Percentiles rank a stretch among this genome's conserved stretches.
Evolutionary conservation across 2,329 filamentous ascomycete genomes (phyloP).

Genomic region (Helotiales sp.): DNA sequence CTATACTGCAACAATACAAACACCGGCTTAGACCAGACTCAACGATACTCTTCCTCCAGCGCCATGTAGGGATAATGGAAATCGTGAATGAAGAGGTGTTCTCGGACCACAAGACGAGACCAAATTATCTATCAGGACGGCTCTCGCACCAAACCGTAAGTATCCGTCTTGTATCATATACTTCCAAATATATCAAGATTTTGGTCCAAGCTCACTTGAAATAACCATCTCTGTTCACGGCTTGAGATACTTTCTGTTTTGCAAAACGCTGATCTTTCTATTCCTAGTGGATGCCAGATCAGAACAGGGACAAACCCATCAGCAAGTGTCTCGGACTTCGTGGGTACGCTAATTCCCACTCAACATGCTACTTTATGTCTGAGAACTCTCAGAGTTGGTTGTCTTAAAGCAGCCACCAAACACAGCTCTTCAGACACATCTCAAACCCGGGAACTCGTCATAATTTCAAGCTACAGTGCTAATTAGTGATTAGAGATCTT

Average conservation of each 20-base stretch:
- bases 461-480: too few relatives aligned
- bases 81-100: constrained; percentile 73
- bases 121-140: constrained; percentile 64
- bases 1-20: constrained; percentile 42
- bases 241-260: too few relatives aligned
- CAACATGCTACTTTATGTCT: too few relatives aligned
- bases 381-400: too few relatives aligned
- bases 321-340: too few relatives aligned
- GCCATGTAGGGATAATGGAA: constrained; percentile 83
- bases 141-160: constrained; percentile 39
- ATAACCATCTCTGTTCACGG: too few relatives aligned
- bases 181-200: background rate
- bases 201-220: too few relatives aligned
- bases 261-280: too few relatives aligned
- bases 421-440: background rate
- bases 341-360: too few relatives aligned
- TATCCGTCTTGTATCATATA: background rate
- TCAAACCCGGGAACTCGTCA: background rate
- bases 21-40: constrained; percentile 66
- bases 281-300: too few relatives aligned
- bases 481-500: background rate
- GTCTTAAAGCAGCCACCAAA: too few relatives aligned
- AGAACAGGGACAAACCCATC: too few relatives aligned
- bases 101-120: constrained; percentile 60
- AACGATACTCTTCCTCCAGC: constrained; percentile 74